Conservation (phyloP, 768 basidiomycete species). For the Termitomyces heimii region DNA sequence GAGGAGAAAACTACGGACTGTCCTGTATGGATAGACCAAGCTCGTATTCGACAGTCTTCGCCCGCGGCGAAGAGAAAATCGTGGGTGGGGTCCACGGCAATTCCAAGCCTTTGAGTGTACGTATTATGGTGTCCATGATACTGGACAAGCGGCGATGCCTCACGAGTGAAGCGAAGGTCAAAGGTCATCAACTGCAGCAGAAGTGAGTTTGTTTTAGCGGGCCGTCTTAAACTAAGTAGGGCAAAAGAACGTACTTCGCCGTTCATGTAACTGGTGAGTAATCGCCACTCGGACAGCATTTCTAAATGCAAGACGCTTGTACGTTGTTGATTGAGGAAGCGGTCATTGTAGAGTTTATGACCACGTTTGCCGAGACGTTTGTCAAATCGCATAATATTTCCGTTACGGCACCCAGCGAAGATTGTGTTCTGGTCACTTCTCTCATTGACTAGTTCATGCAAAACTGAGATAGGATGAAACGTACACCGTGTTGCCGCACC, state of each 20-base stretch:
- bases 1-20: constrained; percentile 24
- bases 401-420: constrained; percentile 58
- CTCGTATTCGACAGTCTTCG: constrained; percentile 55
- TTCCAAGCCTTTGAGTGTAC: constrained; percentile 44
- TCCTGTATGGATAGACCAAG: constrained; percentile 64
- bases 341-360: constrained; percentile 32
- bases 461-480: constrained; percentile 3
- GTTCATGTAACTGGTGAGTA: constrained; percentile 53
- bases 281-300: constrained; percentile 40
- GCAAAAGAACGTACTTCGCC: constrained; percentile 43
- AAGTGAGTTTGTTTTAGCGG: neutral
- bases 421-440: constrained; percentile 34
- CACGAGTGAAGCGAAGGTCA: constrained; percentile 54
- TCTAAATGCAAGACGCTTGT: constrained; percentile 53
- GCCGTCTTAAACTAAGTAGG: neutral
- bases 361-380: constrained; percentile 34
- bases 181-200: constrained; percentile 49
- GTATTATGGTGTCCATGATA: constrained; percentile 58
- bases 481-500: constrained; percentile 46
- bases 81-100: constrained; percentile 49
- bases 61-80: constrained; percentile 66
- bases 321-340: constrained; percentile 22
- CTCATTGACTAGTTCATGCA: neutral
- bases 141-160: constrained; percentile 33
- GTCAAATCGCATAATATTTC: constrained; percentile 53